phyloP scores from a whole-genome alignment of 768 basidiomycete genomes.

The Agaricus sinodeliciosus region DNA sequence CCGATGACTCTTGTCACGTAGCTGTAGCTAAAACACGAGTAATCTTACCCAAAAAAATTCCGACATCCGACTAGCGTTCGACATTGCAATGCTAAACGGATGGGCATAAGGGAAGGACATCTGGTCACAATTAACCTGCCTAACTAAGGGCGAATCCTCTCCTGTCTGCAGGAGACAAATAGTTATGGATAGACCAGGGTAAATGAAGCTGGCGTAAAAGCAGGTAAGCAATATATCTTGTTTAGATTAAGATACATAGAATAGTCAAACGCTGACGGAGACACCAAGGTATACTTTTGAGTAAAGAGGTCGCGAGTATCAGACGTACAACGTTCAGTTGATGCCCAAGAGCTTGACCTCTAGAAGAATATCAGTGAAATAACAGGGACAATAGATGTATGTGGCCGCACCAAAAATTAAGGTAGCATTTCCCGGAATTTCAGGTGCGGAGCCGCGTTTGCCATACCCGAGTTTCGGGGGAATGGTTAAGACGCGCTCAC shows the following conservation, averaged over 20 bases:
- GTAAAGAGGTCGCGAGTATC: background rate
- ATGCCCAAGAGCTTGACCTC: constrained; percentile 70
- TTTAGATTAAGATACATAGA: constrained; percentile 4
- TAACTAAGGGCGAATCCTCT: too few species aligned
- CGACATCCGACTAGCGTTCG: too few species aligned
- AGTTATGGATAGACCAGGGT: too few species aligned
- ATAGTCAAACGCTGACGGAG: constrained; percentile 4
- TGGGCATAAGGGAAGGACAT: too few species aligned
- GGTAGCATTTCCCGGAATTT: constrained; percentile 77
- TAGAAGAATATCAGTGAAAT: constrained; percentile 19
- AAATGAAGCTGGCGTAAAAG: too few species aligned
- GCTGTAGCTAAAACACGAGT: too few species aligned
- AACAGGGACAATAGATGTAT: background rate
- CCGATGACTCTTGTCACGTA: too few species aligned
- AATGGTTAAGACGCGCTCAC: constrained; percentile 76
- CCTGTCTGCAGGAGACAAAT: too few species aligned
- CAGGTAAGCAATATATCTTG: background rate
- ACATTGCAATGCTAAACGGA: too few species aligned
- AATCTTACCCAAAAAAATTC: too few species aligned
- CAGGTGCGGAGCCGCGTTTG: constrained; percentile 35
- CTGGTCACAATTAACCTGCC: too few species aligned
- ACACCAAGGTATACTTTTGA: constrained; percentile 8
- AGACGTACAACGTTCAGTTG: constrained; percentile 33
- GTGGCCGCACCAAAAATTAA: constrained; percentile 67
- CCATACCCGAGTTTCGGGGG: constrained; percentile 74